A percentile compares a stretch with the other conserved stretches of the same genome.
Evolutionary conservation across 768 basidiomycete genomes (phyloP).

Genomic region (Holtermannia corniformis): DNA sequence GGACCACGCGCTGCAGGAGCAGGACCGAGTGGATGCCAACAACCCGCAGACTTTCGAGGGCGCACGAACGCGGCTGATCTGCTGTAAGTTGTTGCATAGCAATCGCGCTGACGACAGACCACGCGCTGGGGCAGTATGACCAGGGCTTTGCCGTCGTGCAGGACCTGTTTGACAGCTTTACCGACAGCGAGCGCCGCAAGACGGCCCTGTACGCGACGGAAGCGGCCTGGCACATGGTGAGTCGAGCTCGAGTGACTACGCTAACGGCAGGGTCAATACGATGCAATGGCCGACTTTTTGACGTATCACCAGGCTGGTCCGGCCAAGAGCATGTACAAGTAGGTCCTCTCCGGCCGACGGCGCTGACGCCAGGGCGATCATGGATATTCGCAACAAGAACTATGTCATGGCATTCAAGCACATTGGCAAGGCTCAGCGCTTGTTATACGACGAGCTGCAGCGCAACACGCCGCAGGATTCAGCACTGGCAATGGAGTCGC

Average conservation of each 20-base stretch:
- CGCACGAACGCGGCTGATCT: constrained; percentile 32
- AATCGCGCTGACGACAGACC: constrained; percentile 15
- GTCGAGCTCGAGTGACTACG: not conserved
- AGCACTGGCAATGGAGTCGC: constrained; percentile 25
- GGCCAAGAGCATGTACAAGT: constrained; percentile 38
- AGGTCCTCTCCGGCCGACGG: not conserved
- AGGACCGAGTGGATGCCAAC: constrained; percentile 18
- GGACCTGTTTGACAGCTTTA: constrained; percentile 26
- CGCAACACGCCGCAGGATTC: constrained; percentile 17
- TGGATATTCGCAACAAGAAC: constrained; percentile 32
- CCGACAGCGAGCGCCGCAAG: constrained; percentile 28
- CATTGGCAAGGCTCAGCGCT: constrained; percentile 34
- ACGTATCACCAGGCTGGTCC: constrained; percentile 37
- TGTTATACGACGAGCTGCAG: constrained; percentile 38
- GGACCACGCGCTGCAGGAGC: constrained; percentile 20
- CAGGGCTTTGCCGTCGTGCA: constrained; percentile 29
- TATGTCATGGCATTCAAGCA: constrained; percentile 33
- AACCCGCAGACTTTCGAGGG: constrained; percentile 19
- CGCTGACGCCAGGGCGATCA: constrained; percentile 20
- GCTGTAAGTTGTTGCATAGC: constrained; percentile 17
- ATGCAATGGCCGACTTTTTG: constrained; percentile 36
- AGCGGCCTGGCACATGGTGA: constrained; percentile 39
- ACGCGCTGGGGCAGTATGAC: constrained; percentile 32
- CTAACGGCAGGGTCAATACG: constrained; percentile 29
- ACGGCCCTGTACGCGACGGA: constrained; percentile 35